Evolutionary conservation across 2,329 filamentous ascomycete genomes (phyloP).

Genomic region (Tolypocladium album): DNA sequence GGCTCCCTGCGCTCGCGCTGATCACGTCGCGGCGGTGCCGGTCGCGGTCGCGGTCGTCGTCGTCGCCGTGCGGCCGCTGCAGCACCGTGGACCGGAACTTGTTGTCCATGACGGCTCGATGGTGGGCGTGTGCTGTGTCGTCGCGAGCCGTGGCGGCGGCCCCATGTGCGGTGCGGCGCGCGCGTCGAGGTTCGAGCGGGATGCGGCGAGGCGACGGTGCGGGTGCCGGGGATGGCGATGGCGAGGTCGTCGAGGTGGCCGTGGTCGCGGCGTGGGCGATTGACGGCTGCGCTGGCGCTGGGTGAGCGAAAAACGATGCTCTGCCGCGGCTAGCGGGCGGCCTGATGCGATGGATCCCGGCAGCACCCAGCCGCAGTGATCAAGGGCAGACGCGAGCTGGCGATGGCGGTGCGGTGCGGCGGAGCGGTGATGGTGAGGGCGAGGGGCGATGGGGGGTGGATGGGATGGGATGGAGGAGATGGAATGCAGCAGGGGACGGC

Average conservation of each 20-base stretch:
- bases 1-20: conserved; percentile 17
- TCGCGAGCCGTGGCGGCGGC: background rate
- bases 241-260: background rate
- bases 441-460: background rate
- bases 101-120: conserved; percentile 28
- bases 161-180: background rate
- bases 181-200: background rate
- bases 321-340: background rate
- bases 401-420: background rate
- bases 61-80: conserved; percentile 30
- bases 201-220: background rate
- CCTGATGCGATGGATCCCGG: background rate
- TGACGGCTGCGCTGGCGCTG: background rate
- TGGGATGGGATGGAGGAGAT: background rate
- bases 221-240: background rate
- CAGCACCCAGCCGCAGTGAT: background rate
- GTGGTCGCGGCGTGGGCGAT: background rate
- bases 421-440: background rate
- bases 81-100: conserved; percentile 40
- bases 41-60: conserved; percentile 14
- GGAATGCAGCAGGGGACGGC: background rate
- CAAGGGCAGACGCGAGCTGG: background rate
- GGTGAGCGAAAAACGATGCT: background rate
- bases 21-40: conserved; percentile 34
- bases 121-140: background rate